Evolutionary conservation across 2,329 filamentous ascomycete species (phyloP).

Genomic region (Ophiostoma ulmi): DNA sequence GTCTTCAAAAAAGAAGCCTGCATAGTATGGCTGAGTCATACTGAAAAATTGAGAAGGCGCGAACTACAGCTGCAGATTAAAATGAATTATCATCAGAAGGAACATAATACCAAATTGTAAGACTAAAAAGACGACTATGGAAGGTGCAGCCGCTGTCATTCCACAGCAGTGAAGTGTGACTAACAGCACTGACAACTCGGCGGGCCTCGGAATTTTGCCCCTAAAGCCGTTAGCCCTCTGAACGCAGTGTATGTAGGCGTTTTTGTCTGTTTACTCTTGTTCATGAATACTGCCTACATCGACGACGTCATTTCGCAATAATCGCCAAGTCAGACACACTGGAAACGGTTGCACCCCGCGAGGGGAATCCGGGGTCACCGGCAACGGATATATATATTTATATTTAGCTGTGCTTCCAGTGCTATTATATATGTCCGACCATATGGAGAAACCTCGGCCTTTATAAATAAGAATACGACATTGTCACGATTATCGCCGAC

Average conservation of each 20-base stretch:
- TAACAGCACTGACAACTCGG: neutral
- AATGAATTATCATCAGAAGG: neutral
- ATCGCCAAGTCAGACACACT: neutral
- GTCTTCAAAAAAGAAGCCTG: neutral
- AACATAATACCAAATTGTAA: neutral
- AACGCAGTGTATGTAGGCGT: neutral
- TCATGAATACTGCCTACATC: too few species aligned
- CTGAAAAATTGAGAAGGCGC: neutral
- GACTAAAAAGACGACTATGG: neutral
- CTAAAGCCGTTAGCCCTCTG: neutral
- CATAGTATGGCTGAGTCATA: neutral
- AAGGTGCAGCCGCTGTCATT: neutral
- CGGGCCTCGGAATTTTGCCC: neutral
- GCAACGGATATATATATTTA: neutral
- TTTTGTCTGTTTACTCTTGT: neutral
- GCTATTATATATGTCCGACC: neutral
- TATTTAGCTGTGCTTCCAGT: neutral
- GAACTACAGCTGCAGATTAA: too few species aligned
- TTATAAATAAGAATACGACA: neutral
- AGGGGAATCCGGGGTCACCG: too few species aligned
- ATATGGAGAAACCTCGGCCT: neutral
- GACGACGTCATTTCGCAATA: neutral
- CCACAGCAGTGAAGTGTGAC: neutral
- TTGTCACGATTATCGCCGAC: neutral
- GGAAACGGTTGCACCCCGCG: too few species aligned